Evolutionary conservation across 495 filamentous ascomycete genomes (phyloP), one percentile per base, ranked within the genome.

Genomic region (Neurospora pannonica): DNA sequence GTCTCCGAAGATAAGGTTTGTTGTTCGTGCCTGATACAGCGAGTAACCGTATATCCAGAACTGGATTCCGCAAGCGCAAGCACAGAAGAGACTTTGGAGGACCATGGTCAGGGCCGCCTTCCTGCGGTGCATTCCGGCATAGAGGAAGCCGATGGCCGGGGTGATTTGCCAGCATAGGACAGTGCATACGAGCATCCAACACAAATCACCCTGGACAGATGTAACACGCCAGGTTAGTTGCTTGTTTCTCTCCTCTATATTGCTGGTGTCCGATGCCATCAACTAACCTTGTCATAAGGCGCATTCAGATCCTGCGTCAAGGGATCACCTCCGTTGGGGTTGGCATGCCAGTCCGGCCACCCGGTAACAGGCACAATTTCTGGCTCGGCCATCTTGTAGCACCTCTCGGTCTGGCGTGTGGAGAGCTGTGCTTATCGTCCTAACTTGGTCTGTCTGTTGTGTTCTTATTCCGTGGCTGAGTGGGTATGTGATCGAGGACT

Each of bases 31-130:
- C 85, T 97, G 96, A 46, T 94, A 88, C 71, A 98, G 85, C 3
- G 93, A 96, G 82, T 97, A 98, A 70, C 95, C 95, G 94, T 94
- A 98, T 87, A 98, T 95, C 86, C 97, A 97, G 94, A 94, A 98
- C 80, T 98, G 95, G 84, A 97, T 96, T 31, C 90, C 91, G 24
- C 94, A 90, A 71, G 97, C 90, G 28, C 92, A 93, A 28, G 90
- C 88, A n/a, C 93, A 92, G 84, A 95, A 92, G 79, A 97, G 88
- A 71, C 92, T 93, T 21, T 97, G 90, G 92, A 95, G 96, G 84
- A 98, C 92, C 74, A 98, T 87, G 19, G 94, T 96, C 54, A 98
- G 87, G 36, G 95, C 95, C 0, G 94, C 97, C 86, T 98, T 98
- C 78, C 95, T 88, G 62, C 95, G 91, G 19, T 95, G 93, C 34